Conservation (phyloP, 2,329 filamentous ascomycete species). For the Diaporthe batatas region DNA sequence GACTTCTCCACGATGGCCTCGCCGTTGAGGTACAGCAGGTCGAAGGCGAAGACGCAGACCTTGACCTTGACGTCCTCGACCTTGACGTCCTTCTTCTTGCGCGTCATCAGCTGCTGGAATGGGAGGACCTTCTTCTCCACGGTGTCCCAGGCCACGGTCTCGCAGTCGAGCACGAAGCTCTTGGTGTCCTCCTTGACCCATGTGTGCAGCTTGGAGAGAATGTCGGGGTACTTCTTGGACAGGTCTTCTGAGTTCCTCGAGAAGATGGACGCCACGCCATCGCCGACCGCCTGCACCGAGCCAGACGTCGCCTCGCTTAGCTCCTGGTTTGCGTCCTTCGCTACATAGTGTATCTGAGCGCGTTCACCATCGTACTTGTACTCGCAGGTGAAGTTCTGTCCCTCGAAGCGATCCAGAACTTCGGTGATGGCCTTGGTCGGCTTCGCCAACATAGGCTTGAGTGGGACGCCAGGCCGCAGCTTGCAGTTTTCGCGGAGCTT, state of each 20-base stretch:
- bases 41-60: constrained; percentile 97
- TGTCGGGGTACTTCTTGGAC: constrained; percentile 97
- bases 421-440: constrained; percentile 98
- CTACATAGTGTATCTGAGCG: constrained; percentile 98
- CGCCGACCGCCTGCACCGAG: constrained; percentile 74
- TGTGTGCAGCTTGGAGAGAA: constrained; percentile 85
- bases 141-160: constrained; percentile 98
- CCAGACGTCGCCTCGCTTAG: constrained; percentile 72
- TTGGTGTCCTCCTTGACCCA: constrained; percentile 94
- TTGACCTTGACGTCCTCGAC: constrained; percentile 95
- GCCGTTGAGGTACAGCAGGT: constrained; percentile 92
- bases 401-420: constrained; percentile 95
- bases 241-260: constrained; percentile 97
- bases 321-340: constrained; percentile 80
- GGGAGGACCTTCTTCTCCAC: constrained; percentile 94
- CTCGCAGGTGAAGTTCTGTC: constrained; percentile 96
- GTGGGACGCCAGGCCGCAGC: constrained; percentile 89
- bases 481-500: constrained; percentile 88
- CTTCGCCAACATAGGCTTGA: constrained; percentile 99
- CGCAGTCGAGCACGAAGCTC: constrained; percentile 98
- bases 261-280: constrained; percentile 92
- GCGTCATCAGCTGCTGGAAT: constrained; percentile 98
- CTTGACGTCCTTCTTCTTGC: constrained; percentile 97
- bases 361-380: constrained; percentile 99
- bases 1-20: constrained; percentile 89